Base-by-base conservation (phyloP, 2,329 filamentous ascomycete genomes). In the Trichoderma harzianum region DNA sequence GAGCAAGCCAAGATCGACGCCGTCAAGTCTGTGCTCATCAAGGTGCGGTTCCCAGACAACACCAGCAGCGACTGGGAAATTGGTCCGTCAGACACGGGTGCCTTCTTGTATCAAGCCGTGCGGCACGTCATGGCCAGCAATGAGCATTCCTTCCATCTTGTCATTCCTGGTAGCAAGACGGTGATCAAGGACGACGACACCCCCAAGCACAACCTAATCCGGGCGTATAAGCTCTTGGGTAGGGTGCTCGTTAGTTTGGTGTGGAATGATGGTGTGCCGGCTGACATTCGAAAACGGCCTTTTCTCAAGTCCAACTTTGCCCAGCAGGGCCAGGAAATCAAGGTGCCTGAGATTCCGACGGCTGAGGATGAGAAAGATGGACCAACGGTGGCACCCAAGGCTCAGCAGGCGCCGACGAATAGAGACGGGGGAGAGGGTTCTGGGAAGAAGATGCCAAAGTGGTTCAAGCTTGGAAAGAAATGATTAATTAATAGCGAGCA, bases 1-100 rank as follows among this genome's bases (percentile, higher is more conserved):
- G 89, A 91, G 67, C 87, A 88, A 61, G 89, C 90, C 34, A 91
- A 86, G 74, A 83, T 94, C 1, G 87, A 90, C 6, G 86, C 88
- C 6, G 86, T 95, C 73, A 89, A 88, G 65, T 88, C 89, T 36
- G 88, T 97, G 36, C 87, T 89, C 32, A 86, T 98, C 74, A 94
- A 93, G 74, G 88, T 98, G 63, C 92, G 95, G 30, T 95, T 98
- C 76, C 95, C 95, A 0, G 95, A 98, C 79, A 93, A 95, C 76
- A 92, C 90, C 71, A 90, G 91, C 68, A 89, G 94, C 36, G 89
- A 94, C 66, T 91, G 91, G 82, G 87, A 86, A n/a, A 90, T 97
- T 75, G 87, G 86, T 1, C 89, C 89, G 24, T 80, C 84, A 1
- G 91, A 95, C 68, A 94, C 92, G 0, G 92, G 91, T 1, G 85